Evolutionary conservation across 768 basidiomycete genomes (phyloP), one percentile per base, ranked within the genome.

Genomic region (Macrolepiota dolichaula): DNA sequence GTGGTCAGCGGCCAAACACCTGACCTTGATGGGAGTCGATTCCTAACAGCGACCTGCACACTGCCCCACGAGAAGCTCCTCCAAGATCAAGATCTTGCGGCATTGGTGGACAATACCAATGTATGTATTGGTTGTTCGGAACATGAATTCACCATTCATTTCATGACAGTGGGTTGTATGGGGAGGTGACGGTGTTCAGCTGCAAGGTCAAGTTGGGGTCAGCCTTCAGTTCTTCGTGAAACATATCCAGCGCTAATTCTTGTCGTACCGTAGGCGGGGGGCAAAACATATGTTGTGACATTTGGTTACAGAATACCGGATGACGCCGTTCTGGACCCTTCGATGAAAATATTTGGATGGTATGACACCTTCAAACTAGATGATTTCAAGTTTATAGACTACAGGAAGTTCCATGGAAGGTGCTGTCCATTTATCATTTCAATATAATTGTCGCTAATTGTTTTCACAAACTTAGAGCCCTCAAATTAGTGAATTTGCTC

Each of bases 381-480:
- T 12, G 64, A 72, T 25, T 74, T 73, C 52, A 67, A 72, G 9
- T 67, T 79, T 22, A 50, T 57, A 44, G 73, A 77, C 57, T 63
- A 73, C 13, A 61, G 62, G 19, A 72, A 70, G 44, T 75, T 79
- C 29, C 75, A 77, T 27, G 69, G 76, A 59, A 68, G 74, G 78
- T 79, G 49, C 35, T 50, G 13, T 29, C 22, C 40, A 12, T 2
- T 17, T 27, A 32, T 50, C 13, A 10, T 54, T 11, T 15, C 27
- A 24, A 19, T 4, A 2, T 36, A 50, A 19, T 22, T 5, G 6
- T 27, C 25, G 11, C 56, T 57, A 35, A 37, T 15, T 32, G 10
- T 7, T 9, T 17, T 59, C n/a, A 32, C 51, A 15, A 4, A 29
- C 35, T 32, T 51, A 78, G 76, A 65, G 54, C 73, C 3, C 71